Evolutionary conservation across 1,284 basidiomycete genomes (phyloP), one percentile per base, ranked within the genome.

Genomic region (Leccinum griseonigrum): DNA sequence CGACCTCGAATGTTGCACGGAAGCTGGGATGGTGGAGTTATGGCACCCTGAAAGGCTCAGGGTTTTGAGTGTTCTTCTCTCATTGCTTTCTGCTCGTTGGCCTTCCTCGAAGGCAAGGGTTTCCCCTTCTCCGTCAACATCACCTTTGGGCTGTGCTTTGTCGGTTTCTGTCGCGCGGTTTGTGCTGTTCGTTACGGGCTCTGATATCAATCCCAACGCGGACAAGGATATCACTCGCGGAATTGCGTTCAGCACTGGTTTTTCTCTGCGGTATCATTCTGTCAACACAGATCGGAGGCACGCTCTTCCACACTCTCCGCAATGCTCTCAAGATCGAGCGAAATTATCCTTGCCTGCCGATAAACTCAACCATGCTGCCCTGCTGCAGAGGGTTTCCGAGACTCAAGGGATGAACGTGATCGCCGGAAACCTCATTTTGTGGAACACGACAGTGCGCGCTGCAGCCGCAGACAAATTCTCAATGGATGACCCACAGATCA

Each of bases 201-300:
- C 82, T 38, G 94, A 95, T 70, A 80, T 94, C 55, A 92, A 91
- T 63, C 91, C 91, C 0, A 75, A 81, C 0, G 88, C 90, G 66
- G 79, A 82, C 18, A 73, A 85, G 58, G 84, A 84, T 36, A 80
- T 94, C 9, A 86, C 85, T 3, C 85, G 92, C 29, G 94, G 94
- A 1, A 72, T 94, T 48, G 87, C 88, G 22, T 68, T 90, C 13
- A 84, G 86, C 56, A 85, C 84, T 0, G 78, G 83, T 1, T 56
- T 88, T 18, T 81, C 83, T 0, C 43, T 88, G 14, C 85, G 89
- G 65, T 90, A 87, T 67, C 86, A 85, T 64, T 83, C 83, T 18
- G 75, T 90, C 60, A 78, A 75, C 56, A 65, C 75, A n/a, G 76
- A 77, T 18, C 85, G 88, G 60, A 69, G 72, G 22, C 74, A 77